Evolutionary conservation across 164 flowering plant species (phyloP).

Genomic region (Saururus chinensis): DNA sequence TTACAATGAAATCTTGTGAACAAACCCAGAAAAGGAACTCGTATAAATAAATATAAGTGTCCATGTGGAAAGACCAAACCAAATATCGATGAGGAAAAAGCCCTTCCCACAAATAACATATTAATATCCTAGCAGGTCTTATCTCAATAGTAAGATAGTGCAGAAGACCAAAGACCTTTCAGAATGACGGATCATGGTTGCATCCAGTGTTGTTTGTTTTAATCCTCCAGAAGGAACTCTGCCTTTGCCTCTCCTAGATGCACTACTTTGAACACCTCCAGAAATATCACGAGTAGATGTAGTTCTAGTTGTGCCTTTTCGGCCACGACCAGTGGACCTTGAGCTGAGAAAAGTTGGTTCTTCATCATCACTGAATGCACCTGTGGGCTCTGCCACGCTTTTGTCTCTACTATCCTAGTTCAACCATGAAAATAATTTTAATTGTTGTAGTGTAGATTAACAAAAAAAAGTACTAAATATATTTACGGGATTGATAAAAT

Average conservation of each 20-base stretch:
- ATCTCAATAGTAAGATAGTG: background rate
- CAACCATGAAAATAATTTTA: slow-evolving; percentile 10
- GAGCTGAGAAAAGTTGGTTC: slow-evolving; percentile 51
- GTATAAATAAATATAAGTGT: too few species aligned
- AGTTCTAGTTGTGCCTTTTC: slow-evolving; percentile 34
- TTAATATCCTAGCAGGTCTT: too few species aligned
- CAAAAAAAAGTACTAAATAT: background rate
- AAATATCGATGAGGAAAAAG: too few species aligned
- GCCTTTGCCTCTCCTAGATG: slow-evolving; percentile 75
- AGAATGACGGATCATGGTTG: slow-evolving; percentile 49
- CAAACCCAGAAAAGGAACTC: too few species aligned
- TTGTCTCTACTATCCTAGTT: slow-evolving; percentile 46
- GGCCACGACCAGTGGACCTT: slow-evolving; percentile 43
- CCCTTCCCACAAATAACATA: too few species aligned
- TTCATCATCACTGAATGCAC: slow-evolving; percentile 90
- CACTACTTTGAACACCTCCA: slow-evolving; percentile 28
- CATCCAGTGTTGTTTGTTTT: slow-evolving; percentile 90
- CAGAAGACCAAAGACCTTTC: slow-evolving; percentile 33
- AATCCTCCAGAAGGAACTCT: slow-evolving; percentile 46
- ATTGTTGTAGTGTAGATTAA: background rate
- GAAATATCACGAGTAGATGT: slow-evolving; percentile 40
- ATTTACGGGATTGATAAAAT: too few species aligned
- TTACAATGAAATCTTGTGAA: too few species aligned
- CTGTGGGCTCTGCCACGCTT: slow-evolving; percentile 35
- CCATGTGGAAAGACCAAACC: too few species aligned